These are phyloP conservation scores for Cryptococcus floricola DNA, from an alignment of 1,284 basidiomycete species.

Conservation along the genomic window DNA sequence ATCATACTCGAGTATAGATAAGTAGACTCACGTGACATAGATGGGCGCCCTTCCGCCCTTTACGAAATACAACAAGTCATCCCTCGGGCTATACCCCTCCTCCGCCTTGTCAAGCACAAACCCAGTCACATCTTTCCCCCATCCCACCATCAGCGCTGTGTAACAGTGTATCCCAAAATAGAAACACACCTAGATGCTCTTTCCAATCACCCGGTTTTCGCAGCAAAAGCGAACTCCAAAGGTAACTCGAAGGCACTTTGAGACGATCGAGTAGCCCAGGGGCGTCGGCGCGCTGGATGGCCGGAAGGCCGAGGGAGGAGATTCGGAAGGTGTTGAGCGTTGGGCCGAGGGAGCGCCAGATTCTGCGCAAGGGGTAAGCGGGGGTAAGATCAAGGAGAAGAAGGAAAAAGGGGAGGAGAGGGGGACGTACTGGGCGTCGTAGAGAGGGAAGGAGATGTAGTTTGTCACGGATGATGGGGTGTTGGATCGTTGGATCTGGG, in stretches of 20 bases:
- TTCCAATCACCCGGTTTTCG: conserved; percentile 64
- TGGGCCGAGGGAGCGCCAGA: conserved; percentile 55
- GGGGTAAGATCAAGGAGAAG: not conserved
- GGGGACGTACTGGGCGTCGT: conserved; percentile 52
- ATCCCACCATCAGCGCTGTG: conserved; percentile 49
- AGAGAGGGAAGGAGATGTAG: conserved; percentile 58
- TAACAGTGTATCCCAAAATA: conserved; percentile 47
- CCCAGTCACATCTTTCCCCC: conserved; percentile 60
- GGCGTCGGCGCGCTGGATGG: conserved; percentile 54
- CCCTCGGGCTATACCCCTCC: not conserved
- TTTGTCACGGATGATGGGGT: conserved; percentile 57
- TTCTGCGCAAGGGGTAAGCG: not conserved
- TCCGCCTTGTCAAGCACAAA: conserved; percentile 16
- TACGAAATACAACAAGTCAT: not conserved
- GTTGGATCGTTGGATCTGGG: conserved; percentile 57
- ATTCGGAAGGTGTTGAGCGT: conserved; percentile 61
- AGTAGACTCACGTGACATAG: too few relatives aligned
- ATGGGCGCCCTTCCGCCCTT: not conserved
- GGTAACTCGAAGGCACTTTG: conserved; percentile 66
- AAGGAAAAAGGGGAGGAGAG: not conserved
- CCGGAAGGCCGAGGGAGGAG: conserved; percentile 54
- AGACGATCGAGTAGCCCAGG: conserved; percentile 58
- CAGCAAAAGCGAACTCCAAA: conserved; percentile 62
- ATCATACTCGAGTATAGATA: too few relatives aligned
- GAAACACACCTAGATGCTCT: conserved; percentile 60